Base-by-base conservation (phyloP, 2,329 filamentous ascomycete genomes). In the Cladophialophora immunda region DNA sequence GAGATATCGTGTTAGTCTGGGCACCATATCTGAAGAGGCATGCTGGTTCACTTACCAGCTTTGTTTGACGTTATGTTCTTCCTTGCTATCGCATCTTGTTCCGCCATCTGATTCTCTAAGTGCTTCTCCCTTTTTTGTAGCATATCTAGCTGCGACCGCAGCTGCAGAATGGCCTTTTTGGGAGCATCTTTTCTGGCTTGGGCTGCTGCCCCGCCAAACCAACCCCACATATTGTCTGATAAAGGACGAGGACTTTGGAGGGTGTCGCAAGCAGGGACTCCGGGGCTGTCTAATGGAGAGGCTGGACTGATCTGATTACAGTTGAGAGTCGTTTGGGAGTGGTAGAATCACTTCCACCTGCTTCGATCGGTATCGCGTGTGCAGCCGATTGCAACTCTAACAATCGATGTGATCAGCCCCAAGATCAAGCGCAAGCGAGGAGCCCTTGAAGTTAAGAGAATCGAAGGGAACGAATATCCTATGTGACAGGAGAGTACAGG, bases 61-160 rank as follows among this genome's bases (percentile, higher is more conserved):
- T 97, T 98, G 84, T 98, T 98, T 67, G 90, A 86, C 75, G 85
- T 89, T 64, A 97, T 90, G 70, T 95, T 90, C 85, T 97, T 97
- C 80, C 92, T 87, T 53, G 95, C 95, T 72, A 96, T 87, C 41
- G 86, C 86, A 75, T 97, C 93, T 79, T 98, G 94, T 79, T 98
- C 93, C 29, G 93, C 90, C 84, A 98, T 97, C 83, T 97, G 93
- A 70, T 87, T 91, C 80, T 95, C 91, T 69, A 98, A 82, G 78
- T 98, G 93, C 79, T 88, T 92, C 84, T 98, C 94, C 68, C 94
- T 87, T 86, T 99, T 99, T 82, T 96, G 93, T 77, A 99, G 86
- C 94, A 98, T 98, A 75, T 97, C 94, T 53, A 98, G 86, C 83
- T 97, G 94, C 76, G 90, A 87, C 74, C 95, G 89, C 76, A 99